Evolutionary conservation across 805 yeast genomes (phyloP), one percentile per base, ranked within the genome.

Genomic region (Zygosaccharomyces gambellarensis): DNA sequence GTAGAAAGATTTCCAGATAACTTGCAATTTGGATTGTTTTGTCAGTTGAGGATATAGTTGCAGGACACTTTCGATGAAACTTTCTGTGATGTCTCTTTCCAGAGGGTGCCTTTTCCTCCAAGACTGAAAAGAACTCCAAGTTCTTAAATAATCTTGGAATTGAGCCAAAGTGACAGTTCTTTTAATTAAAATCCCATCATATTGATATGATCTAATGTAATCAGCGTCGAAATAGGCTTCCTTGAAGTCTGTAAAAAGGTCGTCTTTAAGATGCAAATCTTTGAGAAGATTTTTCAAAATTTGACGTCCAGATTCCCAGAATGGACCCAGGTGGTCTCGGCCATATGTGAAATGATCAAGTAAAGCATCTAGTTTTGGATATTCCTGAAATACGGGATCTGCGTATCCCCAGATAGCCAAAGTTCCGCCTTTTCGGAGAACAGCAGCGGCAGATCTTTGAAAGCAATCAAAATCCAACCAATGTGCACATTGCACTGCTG

Each of bases 221-320:
- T 36, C 36, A 23, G 50, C 25, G 52, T 52, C 49, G 47, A 69
- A 58, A 45, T 68, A 67, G 31, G 56, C 63, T 10, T 68, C 64
- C 41, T 61, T 53, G 8, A 73, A 60, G 50, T 81, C 76, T 1
- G 60, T 54, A 61, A 75, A 86, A 11, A 59, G 50, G 1, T 65
- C 70, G 0, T 21, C 17, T 21, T 60, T 54, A 3, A 62, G 41
- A 8, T 49, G 44, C n/a, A 45, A 43, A 23, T 59, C 57, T n/a
- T 39, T 45, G 52, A 78, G 72, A 48, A 74, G 60, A 5, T 69
- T 54, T 45, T 82, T 69, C 32, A 90, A 64, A 10, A 77, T 68
- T 4, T 62, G 46, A 43, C 96, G 72, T 0, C 97, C 97, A 0
- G 95, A 94, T 59, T 87, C 86, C 97, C 97, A 90, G 61, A 80